These are phyloP conservation scores for Poa pratensis DNA, from an alignment of 176 grass and related monocot species.

Conservation along the genomic window DNA sequence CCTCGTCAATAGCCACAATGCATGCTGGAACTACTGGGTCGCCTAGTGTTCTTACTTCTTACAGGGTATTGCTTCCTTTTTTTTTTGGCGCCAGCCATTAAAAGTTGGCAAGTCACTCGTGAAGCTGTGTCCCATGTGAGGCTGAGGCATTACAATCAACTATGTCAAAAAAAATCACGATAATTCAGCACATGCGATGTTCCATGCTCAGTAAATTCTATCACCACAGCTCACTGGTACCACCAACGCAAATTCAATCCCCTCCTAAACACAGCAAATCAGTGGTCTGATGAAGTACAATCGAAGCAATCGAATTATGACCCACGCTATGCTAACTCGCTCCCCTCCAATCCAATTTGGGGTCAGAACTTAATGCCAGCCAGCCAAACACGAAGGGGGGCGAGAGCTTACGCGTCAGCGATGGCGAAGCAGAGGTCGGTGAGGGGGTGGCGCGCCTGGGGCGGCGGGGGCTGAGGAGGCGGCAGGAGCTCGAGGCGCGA, in stretches of 20 bases:
- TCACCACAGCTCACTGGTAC: neutral
- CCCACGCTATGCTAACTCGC: neutral
- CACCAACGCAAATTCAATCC: neutral
- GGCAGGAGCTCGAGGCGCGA: constrained; percentile 79
- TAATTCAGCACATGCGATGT: neutral
- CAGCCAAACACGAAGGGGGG: neutral
- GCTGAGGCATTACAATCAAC: neutral
- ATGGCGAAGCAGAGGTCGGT: constrained; percentile 87
- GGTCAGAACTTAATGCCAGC: neutral
- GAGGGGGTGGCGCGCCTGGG: constrained; percentile 89
- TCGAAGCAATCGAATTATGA: neutral
- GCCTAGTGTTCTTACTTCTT: no score
- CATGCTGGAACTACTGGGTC: neutral
- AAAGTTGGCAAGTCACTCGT: neutral
- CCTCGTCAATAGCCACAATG: neutral
- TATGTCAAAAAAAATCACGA: neutral
- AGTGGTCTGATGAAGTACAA: neutral
- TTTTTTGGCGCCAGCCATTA: neutral
- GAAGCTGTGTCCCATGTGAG: neutral
- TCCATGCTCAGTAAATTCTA: neutral
- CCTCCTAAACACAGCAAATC: neutral
- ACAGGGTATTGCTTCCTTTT: neutral
- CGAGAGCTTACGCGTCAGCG: constrained; percentile 74
- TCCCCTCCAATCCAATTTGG: constrained; percentile 2
- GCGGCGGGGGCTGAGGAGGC: constrained; percentile 78